phyloP scores from a whole-genome alignment of 306 rosid species.

The Cucurbita pepo region DNA sequence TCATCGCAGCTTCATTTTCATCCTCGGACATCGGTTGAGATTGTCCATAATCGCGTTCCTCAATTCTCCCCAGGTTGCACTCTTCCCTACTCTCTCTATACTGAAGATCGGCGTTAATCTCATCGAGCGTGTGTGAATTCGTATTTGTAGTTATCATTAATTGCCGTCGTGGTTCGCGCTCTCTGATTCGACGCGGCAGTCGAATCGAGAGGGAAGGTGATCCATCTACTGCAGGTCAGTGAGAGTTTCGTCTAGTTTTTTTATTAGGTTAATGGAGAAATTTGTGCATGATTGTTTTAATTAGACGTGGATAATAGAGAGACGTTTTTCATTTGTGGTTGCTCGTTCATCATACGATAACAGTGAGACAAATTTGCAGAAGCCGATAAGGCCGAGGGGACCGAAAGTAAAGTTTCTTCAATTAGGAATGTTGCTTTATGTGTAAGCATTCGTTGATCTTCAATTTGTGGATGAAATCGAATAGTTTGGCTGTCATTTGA shows the following conservation, averaged over 20 bases:
- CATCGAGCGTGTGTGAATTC: background rate
- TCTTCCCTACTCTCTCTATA: background rate
- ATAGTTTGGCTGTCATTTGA: background rate
- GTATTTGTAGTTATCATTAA: slow-evolving; percentile 22
- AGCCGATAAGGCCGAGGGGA: slow-evolving; percentile 23
- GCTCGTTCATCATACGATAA: background rate
- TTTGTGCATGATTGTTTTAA: background rate
- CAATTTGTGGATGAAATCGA: background rate
- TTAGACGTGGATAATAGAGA: background rate
- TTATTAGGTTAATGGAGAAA: background rate
- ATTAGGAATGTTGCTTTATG: slow-evolving; percentile 62
- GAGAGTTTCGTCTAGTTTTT: background rate
- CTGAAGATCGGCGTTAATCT: background rate
- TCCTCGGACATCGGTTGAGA: slow-evolving; percentile 18
- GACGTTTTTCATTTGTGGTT: background rate
- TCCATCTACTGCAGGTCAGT: slow-evolving; percentile 39
- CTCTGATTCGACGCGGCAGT: slow-evolving; percentile 28
- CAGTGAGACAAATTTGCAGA: slow-evolving; percentile 22
- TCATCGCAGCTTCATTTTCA: slow-evolving; percentile 12
- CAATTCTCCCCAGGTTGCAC: slow-evolving; percentile 27
- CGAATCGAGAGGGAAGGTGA: slow-evolving; percentile 31
- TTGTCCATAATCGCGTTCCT: slow-evolving; percentile 15
- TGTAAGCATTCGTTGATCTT: slow-evolving; percentile 30
- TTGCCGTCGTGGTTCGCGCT: slow-evolving; percentile 15
- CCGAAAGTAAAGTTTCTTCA: slow-evolving; percentile 36